Percentiles rank a stretch among this genome's conserved stretches.
phyloP scores from a whole-genome alignment of 2,329 filamentous ascomycete species.

The Ceratocystis destructans region DNA sequence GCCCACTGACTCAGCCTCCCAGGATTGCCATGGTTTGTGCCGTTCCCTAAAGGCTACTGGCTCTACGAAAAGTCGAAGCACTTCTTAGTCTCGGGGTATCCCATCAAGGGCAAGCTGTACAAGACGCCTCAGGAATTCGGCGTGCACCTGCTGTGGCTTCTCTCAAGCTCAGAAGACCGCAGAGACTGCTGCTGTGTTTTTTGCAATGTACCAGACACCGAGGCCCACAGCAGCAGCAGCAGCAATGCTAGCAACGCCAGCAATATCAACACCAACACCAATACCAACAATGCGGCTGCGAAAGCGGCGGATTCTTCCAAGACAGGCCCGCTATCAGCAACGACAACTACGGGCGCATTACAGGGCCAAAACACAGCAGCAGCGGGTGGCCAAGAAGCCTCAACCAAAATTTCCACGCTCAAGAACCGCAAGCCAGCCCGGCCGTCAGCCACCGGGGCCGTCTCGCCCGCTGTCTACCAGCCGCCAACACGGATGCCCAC shows the following conservation, averaged over 20 bases:
- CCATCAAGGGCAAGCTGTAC: constrained; percentile 35
- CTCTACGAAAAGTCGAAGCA: constrained; percentile 36
- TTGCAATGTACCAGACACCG: constrained; percentile 28
- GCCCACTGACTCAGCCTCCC: not conserved
- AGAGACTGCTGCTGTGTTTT: constrained; percentile 39
- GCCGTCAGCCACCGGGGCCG: not conserved
- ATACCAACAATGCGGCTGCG: not conserved
- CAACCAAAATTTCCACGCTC: constrained; percentile 17
- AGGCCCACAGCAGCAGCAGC: constrained; percentile 24
- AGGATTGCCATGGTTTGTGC: constrained; percentile 32
- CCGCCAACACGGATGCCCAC: constrained; percentile 18
- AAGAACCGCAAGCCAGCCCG: constrained; percentile 12
- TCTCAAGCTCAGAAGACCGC: constrained; percentile 35
- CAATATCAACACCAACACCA: constrained; percentile 25
- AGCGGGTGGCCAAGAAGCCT: constrained; percentile 4
- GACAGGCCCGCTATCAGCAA: constrained; percentile 15
- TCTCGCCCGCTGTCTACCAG: constrained; percentile 8
- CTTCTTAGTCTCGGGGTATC: constrained; percentile 38
- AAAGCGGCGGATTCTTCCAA: constrained; percentile 7
- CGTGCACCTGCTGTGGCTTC: constrained; percentile 39
- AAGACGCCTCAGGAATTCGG: constrained; percentile 42
- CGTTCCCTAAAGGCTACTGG: constrained; percentile 35
- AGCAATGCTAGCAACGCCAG: not conserved
- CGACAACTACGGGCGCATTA: not conserved
- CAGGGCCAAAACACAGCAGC: constrained; percentile 12